Base-by-base conservation (phyloP, 768 basidiomycete genomes). In the Terana coerulea region DNA sequence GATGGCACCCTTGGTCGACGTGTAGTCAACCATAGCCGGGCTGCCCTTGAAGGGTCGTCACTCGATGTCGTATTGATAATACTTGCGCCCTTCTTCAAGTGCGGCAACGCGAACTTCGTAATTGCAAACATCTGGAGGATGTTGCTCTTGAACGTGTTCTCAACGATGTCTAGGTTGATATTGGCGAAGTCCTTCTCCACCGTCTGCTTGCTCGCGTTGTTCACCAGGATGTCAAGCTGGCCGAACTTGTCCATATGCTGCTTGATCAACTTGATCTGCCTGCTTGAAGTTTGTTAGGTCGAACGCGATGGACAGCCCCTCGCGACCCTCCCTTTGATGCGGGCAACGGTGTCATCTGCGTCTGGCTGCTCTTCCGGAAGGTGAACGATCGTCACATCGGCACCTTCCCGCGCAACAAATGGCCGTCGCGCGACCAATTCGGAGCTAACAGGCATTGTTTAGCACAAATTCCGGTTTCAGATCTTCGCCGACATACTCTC, bases 61-160 rank as follows among this genome's bases (percentile, higher is more conserved):
- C 81, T n/a, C 5, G 75, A 77, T 3, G 81, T 75, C 5, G 81
- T 80, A 64, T 83, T 81, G 71, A 86, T 78, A 61, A 85, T 83
- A 26, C 70, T 69, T 2, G 73, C 66, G 1, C 84, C 81, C 35
- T 78, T 75, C 57, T 78, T 77, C 67, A 83, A 70, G 64, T 84
- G 76, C 15, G 83, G 80, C 14, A 82, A 61, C 12, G 80, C 75
- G 55, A 67, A 75, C 62, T 80, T 81, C 24, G 79, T 74, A 21
- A 83, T 51, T 0, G 76, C 78, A 52, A 84, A 78, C 79, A 79
- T 80, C 55, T 73, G 73, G 37, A 84, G 53, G 59, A 83, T 80
- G 68, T 86, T 84, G 45, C 72, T 68, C 40, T 73, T 62, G 71
- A 80, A 82, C 3, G 77, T 80, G 57, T 74, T 76, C 54, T 76